A percentile compares a stretch with the other conserved stretches of the same genome.
Evolutionary conservation across 1,284 basidiomycete species (phyloP).

Genomic region (Cryptococcus sp.): DNA sequence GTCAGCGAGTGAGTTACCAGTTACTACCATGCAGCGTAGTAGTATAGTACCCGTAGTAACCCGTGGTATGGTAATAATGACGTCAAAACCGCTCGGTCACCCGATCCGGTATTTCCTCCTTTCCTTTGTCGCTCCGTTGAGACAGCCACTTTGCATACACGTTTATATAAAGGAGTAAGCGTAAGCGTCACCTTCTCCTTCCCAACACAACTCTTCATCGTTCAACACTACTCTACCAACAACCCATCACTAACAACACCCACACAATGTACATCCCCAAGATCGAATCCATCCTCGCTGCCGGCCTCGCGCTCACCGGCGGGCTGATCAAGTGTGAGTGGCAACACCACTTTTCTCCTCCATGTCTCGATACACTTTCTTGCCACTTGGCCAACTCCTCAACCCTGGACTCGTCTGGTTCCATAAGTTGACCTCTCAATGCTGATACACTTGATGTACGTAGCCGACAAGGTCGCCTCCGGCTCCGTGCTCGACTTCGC

Average conservation of each 20-base stretch:
- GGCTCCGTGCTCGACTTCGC: conserved; percentile 49
- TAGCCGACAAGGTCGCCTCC: conserved; percentile 28
- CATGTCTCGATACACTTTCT: not conserved
- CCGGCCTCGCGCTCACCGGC: conserved; percentile 39
- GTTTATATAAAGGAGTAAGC: no score
- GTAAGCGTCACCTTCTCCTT: no score
- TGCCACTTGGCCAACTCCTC: not conserved
- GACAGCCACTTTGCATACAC: no score
- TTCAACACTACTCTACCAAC: not conserved
- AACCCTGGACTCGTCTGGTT: not conserved
- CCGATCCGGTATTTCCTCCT: no score
- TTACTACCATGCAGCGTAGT: no score
- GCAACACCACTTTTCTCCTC: no score
- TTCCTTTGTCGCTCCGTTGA: no score
- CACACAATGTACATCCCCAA: conserved; percentile 48
- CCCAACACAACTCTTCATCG: no score
- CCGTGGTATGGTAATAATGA: no score
- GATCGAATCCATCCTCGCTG: conserved; percentile 37
- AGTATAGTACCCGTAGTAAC: no score
- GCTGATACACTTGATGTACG: not conserved
- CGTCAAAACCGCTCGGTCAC: no score
- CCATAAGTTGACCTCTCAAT: not conserved
- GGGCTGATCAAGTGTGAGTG: conserved; percentile 34
- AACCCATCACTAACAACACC: not conserved
- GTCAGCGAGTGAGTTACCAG: no score